Percentiles rank a stretch among this genome's conserved stretches.
These are phyloP conservation scores for Metahyphopichia silvanorum DNA, from an alignment of 805 yeast species.

Conservation along the genomic window DNA sequence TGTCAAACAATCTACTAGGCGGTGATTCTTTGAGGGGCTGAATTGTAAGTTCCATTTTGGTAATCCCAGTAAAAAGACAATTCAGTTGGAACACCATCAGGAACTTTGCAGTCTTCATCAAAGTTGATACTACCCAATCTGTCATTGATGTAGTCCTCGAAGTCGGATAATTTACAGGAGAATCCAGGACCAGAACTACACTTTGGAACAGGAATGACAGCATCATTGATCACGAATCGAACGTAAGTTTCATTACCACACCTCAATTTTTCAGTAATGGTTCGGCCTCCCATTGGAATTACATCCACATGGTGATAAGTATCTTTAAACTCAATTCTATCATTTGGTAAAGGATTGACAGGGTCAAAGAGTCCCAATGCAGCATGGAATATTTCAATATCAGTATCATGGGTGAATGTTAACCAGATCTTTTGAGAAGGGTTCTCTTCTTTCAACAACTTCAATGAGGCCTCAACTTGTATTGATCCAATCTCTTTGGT, in stretches of 20 bases:
- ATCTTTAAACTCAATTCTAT: slow-evolving; percentile 20
- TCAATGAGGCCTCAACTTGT: slow-evolving; percentile 41
- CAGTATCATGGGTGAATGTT: slow-evolving; percentile 70
- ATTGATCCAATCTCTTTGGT: slow-evolving; percentile 59
- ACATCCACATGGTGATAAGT: slow-evolving; percentile 34
- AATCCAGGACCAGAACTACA: slow-evolving; percentile 56
- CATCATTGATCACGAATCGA: slow-evolving; percentile 50
- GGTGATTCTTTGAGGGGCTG: slow-evolving; percentile 1
- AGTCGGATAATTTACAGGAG: slow-evolving; percentile 27
- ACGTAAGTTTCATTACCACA: slow-evolving; percentile 44
- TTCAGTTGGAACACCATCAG: slow-evolving; percentile 8
- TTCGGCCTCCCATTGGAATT: slow-evolving; percentile 57
- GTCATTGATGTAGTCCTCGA: slow-evolving; percentile 7
- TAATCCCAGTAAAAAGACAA: slow-evolving; percentile 25
- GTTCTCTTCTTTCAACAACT: slow-evolving; percentile 34
- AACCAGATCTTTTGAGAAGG: slow-evolving; percentile 53
- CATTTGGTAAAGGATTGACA: slow-evolving; percentile 36
- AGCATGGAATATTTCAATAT: slow-evolving; percentile 52
- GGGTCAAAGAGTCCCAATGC: slow-evolving; percentile 56
- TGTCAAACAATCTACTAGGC: no score
- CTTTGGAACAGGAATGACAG: slow-evolving; percentile 47
- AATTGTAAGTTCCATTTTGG: slow-evolving; percentile 10
- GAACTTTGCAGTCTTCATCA: slow-evolving; percentile 11
- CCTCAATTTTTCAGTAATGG: slow-evolving; percentile 46
- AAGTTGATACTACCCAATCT: slow-evolving; percentile 9